These are phyloP conservation scores for Sporothrix humicola DNA, from an alignment of 2,329 filamentous ascomycete species.

Conservation along the genomic window DNA sequence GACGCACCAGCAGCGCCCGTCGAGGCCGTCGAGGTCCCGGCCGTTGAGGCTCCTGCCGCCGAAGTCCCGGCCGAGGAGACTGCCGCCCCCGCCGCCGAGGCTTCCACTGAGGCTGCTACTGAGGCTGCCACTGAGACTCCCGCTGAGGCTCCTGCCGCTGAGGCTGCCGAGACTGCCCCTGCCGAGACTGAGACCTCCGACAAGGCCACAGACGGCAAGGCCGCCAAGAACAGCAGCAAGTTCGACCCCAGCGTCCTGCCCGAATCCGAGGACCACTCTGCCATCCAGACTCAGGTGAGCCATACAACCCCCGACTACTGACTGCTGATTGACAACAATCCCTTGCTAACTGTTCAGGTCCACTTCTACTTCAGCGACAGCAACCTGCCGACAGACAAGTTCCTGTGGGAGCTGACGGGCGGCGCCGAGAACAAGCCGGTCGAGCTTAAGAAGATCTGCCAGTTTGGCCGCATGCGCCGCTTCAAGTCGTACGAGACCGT, in stretches of 20 bases:
- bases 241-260: conserved; percentile 71
- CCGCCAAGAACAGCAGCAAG: conserved; percentile 64
- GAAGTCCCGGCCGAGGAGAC: conserved; percentile 25
- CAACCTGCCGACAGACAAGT: conserved; percentile 88
- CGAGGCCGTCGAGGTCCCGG: conserved; percentile 37
- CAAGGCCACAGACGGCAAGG: conserved; percentile 47
- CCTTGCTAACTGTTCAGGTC: conserved; percentile 60
- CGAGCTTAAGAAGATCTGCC: conserved; percentile 75
- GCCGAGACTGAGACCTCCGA: conserved; percentile 42
- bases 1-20: conserved; percentile 37
- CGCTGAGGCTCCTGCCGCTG: conserved; percentile 45
- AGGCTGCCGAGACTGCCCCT: conserved; percentile 44
- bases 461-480: conserved; percentile 93
- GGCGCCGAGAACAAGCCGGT: conserved; percentile 84
- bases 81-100: background rate
- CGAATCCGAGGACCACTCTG: conserved; percentile 75
- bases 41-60: conserved; percentile 32
- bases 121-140: conserved; percentile 39
- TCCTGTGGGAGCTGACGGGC: conserved; percentile 77
- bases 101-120: conserved; percentile 38
- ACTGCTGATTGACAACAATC: background rate
- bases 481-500: conserved; percentile 89
- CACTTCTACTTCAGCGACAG: conserved; percentile 96
- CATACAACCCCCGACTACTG: background rate
- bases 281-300: conserved; percentile 81